Conservation (phyloP, 1,284 basidiomycete species). For the Fomitopsis betulina region DNA sequence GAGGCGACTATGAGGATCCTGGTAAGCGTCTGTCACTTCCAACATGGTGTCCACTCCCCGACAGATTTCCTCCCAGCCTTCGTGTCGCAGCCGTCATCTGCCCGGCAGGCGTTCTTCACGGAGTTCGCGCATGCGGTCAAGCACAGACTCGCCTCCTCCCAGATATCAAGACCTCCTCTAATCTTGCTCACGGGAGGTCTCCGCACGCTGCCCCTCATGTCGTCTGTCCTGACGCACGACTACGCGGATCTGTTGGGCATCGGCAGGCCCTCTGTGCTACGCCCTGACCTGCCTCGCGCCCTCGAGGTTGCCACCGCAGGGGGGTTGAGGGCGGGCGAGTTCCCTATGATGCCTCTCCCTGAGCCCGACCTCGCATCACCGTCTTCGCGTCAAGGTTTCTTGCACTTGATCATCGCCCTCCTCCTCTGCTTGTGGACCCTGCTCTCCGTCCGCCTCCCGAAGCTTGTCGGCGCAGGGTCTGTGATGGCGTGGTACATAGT, state of each 20-base stretch:
- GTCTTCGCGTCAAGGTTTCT: neutral
- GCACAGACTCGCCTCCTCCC: constrained; percentile 33
- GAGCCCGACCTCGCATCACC: constrained; percentile 7
- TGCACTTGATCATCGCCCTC: constrained; percentile 11
- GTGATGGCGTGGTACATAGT: constrained; percentile 24
- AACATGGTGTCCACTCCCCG: neutral
- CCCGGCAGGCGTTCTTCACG: constrained; percentile 60
- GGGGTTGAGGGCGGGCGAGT: neutral
- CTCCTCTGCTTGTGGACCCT: constrained; percentile 11
- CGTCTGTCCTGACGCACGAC: constrained; percentile 42
- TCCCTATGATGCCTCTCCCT: constrained; percentile 8
- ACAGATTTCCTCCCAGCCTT: constrained; percentile 20
- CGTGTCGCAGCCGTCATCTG: constrained; percentile 23
- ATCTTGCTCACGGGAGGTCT: constrained; percentile 83
- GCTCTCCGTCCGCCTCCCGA: constrained; percentile 18
- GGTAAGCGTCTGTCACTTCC: constrained; percentile 35
- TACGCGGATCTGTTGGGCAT: constrained; percentile 77
- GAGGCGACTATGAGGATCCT: constrained; percentile 82
- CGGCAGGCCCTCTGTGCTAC: constrained; percentile 63
- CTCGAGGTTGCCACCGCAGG: constrained; percentile 5
- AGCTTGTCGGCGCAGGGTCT: constrained; percentile 22
- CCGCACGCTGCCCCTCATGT: constrained; percentile 54
- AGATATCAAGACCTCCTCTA: constrained; percentile 25
- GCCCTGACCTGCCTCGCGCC: constrained; percentile 47
- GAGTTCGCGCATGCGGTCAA: constrained; percentile 51